Percentiles rank a stretch among this genome's conserved stretches.
Evolutionary conservation across 2,329 filamentous ascomycete species (phyloP).

Genomic region (Furcasterigmium furcatum): DNA sequence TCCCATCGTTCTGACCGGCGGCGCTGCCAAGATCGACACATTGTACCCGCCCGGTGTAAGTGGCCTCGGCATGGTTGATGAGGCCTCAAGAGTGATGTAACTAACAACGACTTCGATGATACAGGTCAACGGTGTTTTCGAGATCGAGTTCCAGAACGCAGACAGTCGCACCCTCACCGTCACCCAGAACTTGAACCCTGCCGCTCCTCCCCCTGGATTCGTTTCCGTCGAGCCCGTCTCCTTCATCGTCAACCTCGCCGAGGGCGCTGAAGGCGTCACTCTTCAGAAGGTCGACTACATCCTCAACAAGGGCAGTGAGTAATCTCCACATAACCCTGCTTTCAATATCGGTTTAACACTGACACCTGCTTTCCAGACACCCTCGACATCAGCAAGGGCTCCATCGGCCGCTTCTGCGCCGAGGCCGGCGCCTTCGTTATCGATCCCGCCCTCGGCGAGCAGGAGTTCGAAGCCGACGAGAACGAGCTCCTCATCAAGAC

Average conservation of each 20-base stretch:
- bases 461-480: slow-evolving; percentile 38
- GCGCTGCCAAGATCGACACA: slow-evolving; percentile 26
- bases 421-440: slow-evolving; percentile 32
- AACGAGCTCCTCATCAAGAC: slow-evolving; percentile 30
- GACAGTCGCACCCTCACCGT: slow-evolving; percentile 28
- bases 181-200: slow-evolving; percentile 30
- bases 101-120: no score
- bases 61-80: no score
- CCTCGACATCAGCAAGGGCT: slow-evolving; percentile 29
- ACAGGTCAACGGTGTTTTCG: slow-evolving; percentile 27
- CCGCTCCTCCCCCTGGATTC: slow-evolving; percentile 30
- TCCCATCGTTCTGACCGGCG: slow-evolving; percentile 23
- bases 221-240: slow-evolving; percentile 30
- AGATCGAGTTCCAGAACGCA: slow-evolving; percentile 34
- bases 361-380: slow-evolving; percentile 15
- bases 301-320: slow-evolving; percentile 28
- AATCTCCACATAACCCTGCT: neutral
- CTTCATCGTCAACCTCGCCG: slow-evolving; percentile 27
- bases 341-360: neutral
- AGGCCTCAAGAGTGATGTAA: no score
- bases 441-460: slow-evolving; percentile 28
- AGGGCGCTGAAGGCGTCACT: slow-evolving; percentile 25
- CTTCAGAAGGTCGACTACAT: slow-evolving; percentile 37
- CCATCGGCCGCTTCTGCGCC: slow-evolving; percentile 29
- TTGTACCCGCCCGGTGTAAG: slow-evolving; percentile 28